Evolutionary conservation across 2,329 filamentous ascomycete genomes (phyloP), one percentile per base, ranked within the genome.

Genomic region (Simplicillium aogashimaense): DNA sequence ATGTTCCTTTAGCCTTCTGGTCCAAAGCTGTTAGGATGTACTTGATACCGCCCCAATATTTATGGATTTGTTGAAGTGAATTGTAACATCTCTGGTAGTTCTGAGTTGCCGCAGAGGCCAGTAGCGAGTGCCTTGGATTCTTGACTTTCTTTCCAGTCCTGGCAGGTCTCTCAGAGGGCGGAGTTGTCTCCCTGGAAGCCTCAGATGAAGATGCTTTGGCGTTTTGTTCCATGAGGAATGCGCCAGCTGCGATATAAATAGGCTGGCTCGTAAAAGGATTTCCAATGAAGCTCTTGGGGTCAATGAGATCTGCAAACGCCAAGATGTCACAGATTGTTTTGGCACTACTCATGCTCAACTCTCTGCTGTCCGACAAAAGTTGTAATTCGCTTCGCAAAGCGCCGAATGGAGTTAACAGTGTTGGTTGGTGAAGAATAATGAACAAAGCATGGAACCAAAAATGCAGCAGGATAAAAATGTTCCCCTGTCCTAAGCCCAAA

Each of bases 281-380:
- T 1, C 86, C 86, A 29, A 89, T 81, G 41, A 89, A 86, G 50
- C 86, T 89, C 56, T 86, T 88, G 0, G 84, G 79, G 56, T 94
- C 86, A 38, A 92, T 86, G 9, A 94, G 65, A 53, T 94, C 86
- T 1, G 86, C 85, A 57, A 94, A 94, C 1, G 84, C 82, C 8
- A 94, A 63, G 13, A 94, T 94, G 51, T 94, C 87, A 29, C 86
- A 86, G 44, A 94, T 92, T 0, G 87, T 94, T 64, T 94, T 94
- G 11, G 87, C 88, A 17, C 86, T 90, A 12, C 84, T 89, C 82
- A 90, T 89, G 44, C 84, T 86, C 5, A 81, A 59, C 55, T 92
- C 86, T 41, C 85, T 79, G 47, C 86, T 92, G 53, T 92, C 86
- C 0, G 83, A 77, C 30, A 87, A 77, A 1, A 94, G 68, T 41